Evolutionary conservation across 2,329 filamentous ascomycete species (phyloP), one percentile per base, ranked within the genome.

Genomic region (Penicillium sumatraense): DNA sequence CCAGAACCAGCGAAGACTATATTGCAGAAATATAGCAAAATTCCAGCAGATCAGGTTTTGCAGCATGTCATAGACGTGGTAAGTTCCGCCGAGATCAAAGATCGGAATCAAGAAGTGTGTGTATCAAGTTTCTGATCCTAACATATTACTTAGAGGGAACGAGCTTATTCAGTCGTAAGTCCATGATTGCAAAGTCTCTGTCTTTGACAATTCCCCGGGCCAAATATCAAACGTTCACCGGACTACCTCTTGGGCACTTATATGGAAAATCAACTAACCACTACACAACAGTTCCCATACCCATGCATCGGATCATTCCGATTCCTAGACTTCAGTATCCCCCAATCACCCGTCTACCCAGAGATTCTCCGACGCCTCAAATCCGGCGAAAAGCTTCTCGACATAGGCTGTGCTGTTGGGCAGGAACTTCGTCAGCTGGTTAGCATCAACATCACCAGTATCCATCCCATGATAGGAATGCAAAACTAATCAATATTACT

Each of bases 281-380:
- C n/a, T n/a, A n/a, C n/a, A n/a, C n/a, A n/a, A n/a, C 14, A 64
- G 61, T 66, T 65, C 40, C 65, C 64, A 0, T 67, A 67, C 23
- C 61, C 65, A 9, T 67, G 64, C 38, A 62, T 66, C 29, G 62
- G 65, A 3, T 53, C 54, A 27, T 65, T 63, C 44, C 53, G 57
- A 2, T 67, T 67, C 24, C 42, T 67, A 10, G 62, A 66, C 3
- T 48, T 67, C 46, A 61, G 56, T 21, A 59, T 65, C n/a, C 52
- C 58, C 3, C 40, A 61, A 10, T 61, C 57, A 2, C 64, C 61
- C 1, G 49, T 54, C 11, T 67, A 66, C 38, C 38, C 57, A 1
- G 62, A 66, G 23, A 44, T 67, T 14, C 54, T 66, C 3, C 38
- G 61, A 8, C 57, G 64, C 2, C 42, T 67, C 3, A 64, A 63